Base-by-base conservation (phyloP, 2,329 filamentous ascomycete genomes). In the Fusarium circinatum region DNA sequence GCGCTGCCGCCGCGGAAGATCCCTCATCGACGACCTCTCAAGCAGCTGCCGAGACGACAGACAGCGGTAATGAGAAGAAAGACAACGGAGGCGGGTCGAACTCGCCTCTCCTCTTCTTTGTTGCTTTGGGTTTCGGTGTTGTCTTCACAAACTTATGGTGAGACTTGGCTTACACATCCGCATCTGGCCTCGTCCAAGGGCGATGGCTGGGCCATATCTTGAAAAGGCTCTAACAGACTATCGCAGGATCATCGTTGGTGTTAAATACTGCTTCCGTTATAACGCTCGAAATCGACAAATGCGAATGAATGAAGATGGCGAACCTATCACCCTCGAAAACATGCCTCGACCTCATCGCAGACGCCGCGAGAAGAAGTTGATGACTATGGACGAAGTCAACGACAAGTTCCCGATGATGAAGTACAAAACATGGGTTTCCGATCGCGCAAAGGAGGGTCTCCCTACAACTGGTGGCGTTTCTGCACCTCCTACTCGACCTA, bases 101-200 rank as follows among this genome's bases (percentile, higher is more conserved):
- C 63, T 86, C 85, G 11, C 85, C 85, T 10, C 75, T 87, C 26
- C 80, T 87, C 11, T 98, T 98, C 85, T 98, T 98, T 81, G 95
- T 98, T 64, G 96, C 96, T 22, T 87, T 99, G 36, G 96, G 96
- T 9, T 98, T 99, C 79, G 96, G 96, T 78, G 96, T 99, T 26
- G 96, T 99, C 49, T 99, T 99, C 80, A 99, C 96, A 57, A 99
- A 99, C 83, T 86, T 99, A 83, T 99, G 96, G 96, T 98, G 88
- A 86, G 93, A 69, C 68, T 71, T 62, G 42, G 45, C 34, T 56
- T 34, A 47, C 47, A 22, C 55, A 65, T 68, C 44, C 57, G 60
- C 61, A 52, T 66, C 42, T 30, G 10, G 34, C 34, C 56, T 68
- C 49, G 41, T 51, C 45, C 62, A 41, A 83, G 98, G 95, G 95